Evolutionary conservation across 352 stramenopile genomes (phyloP).

Genomic region (Halophytophthora batemanensis): DNA sequence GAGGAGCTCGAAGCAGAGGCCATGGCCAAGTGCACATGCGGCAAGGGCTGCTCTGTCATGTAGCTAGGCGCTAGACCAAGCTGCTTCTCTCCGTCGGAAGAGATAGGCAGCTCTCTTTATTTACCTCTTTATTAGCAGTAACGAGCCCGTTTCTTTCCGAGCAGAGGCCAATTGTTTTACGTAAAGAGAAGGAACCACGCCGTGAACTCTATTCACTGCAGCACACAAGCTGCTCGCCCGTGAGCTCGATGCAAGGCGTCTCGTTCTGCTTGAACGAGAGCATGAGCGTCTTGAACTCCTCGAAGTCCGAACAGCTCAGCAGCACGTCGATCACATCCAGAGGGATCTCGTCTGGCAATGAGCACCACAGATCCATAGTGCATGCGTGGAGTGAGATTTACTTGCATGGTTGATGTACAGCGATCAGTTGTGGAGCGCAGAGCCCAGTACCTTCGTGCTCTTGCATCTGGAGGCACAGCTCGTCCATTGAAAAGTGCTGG

Average conservation of each 20-base stretch:
- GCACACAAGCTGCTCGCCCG: constrained; percentile 53
- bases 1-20: constrained; percentile 54
- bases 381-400: background rate
- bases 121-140: constrained; percentile 8
- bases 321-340: constrained; percentile 79
- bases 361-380: constrained; percentile 4
- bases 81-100: background rate
- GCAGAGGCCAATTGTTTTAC: too few relatives aligned
- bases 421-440: background rate
- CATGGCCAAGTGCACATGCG: constrained; percentile 68
- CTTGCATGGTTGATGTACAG: background rate
- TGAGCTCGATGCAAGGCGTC: constrained; percentile 72
- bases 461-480: constrained; percentile 77
- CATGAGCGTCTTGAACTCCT: constrained; percentile 88
- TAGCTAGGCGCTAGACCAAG: constrained; percentile 18
- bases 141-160: background rate
- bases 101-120: too few relatives aligned
- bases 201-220: constrained; percentile 20
- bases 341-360: constrained; percentile 58
- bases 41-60: constrained; percentile 61
- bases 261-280: constrained; percentile 86
- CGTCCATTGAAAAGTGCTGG: constrained; percentile 83
- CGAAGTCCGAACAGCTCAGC: constrained; percentile 80
- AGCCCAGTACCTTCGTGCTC: constrained; percentile 59
- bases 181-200: too few relatives aligned